These are phyloP conservation scores for Leccinum arenicola DNA, from an alignment of 768 basidiomycete genomes.

Conservation along the genomic window DNA sequence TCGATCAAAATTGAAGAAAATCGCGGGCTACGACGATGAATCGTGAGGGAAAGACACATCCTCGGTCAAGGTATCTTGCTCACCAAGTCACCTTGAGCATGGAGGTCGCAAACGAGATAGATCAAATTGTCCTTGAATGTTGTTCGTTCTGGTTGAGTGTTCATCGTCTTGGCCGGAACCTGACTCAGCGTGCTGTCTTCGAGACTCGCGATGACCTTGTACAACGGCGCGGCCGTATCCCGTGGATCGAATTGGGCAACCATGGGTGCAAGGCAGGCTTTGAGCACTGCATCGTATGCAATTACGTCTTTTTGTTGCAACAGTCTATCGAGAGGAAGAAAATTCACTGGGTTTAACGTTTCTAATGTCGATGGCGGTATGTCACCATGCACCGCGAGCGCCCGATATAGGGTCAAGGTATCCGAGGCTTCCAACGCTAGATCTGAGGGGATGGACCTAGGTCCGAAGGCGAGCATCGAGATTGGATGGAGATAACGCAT, in stretches of 20 bases:
- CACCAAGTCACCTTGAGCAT: slow-evolving; percentile 53
- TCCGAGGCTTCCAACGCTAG: slow-evolving; percentile 62
- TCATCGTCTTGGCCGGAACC: slow-evolving; percentile 24
- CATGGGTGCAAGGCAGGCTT: slow-evolving; percentile 39
- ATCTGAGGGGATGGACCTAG: slow-evolving; percentile 52
- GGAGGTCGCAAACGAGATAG: slow-evolving; percentile 54
- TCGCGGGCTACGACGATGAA: slow-evolving; percentile 47
- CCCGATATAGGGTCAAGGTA: slow-evolving; percentile 48
- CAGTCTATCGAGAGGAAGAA: slow-evolving; percentile 41
- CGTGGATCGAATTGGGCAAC: slow-evolving; percentile 36
- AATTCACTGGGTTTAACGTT: slow-evolving; percentile 40
- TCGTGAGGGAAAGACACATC: not conserved
- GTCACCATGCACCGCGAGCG: slow-evolving; percentile 33
- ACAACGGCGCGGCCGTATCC: slow-evolving; percentile 32
- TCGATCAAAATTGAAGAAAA: slow-evolving; percentile 68
- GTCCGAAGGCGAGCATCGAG: slow-evolving; percentile 53
- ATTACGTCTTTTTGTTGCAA: slow-evolving; percentile 62
- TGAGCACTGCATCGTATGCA: slow-evolving; percentile 54
- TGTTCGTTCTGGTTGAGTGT: slow-evolving; percentile 30
- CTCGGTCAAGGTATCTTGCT: slow-evolving; percentile 22
- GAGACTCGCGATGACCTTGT: slow-evolving; percentile 38
- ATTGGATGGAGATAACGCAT: slow-evolving; percentile 64
- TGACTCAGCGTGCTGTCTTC: slow-evolving; percentile 36
- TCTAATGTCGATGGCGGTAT: slow-evolving; percentile 22
- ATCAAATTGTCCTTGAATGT: slow-evolving; percentile 46